Evolutionary conservation across 805 yeast species (phyloP), one percentile per base, ranked within the genome.

Genomic region (Hanseniaspora jakobsenii): DNA sequence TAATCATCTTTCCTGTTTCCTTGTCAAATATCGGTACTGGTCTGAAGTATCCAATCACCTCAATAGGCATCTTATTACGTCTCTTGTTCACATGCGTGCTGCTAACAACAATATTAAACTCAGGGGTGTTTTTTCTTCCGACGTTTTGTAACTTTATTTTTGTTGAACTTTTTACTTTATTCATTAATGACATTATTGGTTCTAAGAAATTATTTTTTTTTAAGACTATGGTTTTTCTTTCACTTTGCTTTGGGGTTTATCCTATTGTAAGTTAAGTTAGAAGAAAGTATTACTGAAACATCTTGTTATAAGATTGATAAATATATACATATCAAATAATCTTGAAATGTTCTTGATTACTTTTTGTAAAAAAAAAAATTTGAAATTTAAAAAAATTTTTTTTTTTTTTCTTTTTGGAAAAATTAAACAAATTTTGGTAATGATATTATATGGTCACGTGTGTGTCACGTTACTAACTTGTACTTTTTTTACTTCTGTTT

Each of bases 41-140:
- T 56, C 85, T 77, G 59, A 85, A 91, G 1, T 95, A 85, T 24
- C 98, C 98, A 50, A 91, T 64, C 9, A 91, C 98, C 63, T 91
- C 98, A 36, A 91, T 78, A 10, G 98, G 98, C 52, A 81, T 72
- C 44, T 76, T 77, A 61, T 84, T 86, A 53, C 94, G 71, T n/a
- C 85, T 91, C n/a, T 77, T 70, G 48, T 70, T 58, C 44, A 76
- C n/a, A 22, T 38, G 31, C 4, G 31, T 73, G 51, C 79, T 76
- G 4, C 94, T 75, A 12, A 89, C 95, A 12, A 89, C 95, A 44
- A 91, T 86, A 63, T 91, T 91, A 67, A 85, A 91, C 3, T 81
- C 67, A 0, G 98, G 98, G 50, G 75, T 78, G 60, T 80, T 79
- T 53, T 71, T 78, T 61, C 96, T 76, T 28, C 98, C 98, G 64